Evolutionary conservation across 2,329 filamentous ascomycete species (phyloP).

Genomic region (Botryotinia narcissicola): DNA sequence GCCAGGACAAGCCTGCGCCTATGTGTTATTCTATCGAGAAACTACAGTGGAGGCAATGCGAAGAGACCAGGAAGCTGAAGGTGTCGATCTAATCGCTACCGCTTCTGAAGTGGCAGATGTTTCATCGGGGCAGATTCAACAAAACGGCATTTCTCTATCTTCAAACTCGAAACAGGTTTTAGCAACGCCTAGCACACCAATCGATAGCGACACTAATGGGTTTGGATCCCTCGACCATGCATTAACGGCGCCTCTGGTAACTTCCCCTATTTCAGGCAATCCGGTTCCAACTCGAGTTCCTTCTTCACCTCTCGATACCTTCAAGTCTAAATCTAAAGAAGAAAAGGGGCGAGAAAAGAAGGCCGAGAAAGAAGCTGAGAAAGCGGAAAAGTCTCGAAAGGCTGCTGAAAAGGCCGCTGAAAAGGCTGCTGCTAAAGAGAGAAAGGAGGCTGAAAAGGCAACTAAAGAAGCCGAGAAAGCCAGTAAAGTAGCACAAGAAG

Average conservation of each 20-base stretch:
- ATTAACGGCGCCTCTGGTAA: slow-evolving; percentile 56
- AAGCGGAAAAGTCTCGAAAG: slow-evolving; percentile 45
- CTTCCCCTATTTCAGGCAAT: slow-evolving; percentile 25
- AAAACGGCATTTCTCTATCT: slow-evolving; percentile 42
- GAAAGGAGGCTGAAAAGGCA: slow-evolving; percentile 15
- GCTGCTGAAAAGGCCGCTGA: slow-evolving; percentile 43
- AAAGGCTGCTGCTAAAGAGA: slow-evolving; percentile 35
- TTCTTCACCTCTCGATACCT: slow-evolving; percentile 34
- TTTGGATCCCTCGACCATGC: slow-evolving; percentile 64
- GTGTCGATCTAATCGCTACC: slow-evolving; percentile 57
- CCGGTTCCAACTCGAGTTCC: slow-evolving; percentile 39
- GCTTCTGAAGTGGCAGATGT: slow-evolving; percentile 56
- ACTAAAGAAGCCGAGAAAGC: slow-evolving; percentile 13
- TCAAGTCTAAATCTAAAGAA: slow-evolving; percentile 50
- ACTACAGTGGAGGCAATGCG: slow-evolving; percentile 66
- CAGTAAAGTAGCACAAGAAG: slow-evolving; percentile 11
- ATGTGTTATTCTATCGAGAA: slow-evolving; percentile 97
- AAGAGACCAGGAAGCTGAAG: slow-evolving; percentile 81
- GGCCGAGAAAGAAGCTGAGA: slow-evolving; percentile 56
- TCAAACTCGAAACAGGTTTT: slow-evolving; percentile 49
- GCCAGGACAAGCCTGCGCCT: slow-evolving; percentile 86
- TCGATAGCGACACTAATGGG: slow-evolving; percentile 48
- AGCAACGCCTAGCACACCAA: slow-evolving; percentile 48
- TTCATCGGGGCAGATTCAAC: slow-evolving; percentile 48
- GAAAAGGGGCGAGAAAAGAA: slow-evolving; percentile 67